These are phyloP conservation scores for Metarhizium brunneum DNA, from an alignment of 2,329 filamentous ascomycete genomes.

Conservation along the genomic window DNA sequence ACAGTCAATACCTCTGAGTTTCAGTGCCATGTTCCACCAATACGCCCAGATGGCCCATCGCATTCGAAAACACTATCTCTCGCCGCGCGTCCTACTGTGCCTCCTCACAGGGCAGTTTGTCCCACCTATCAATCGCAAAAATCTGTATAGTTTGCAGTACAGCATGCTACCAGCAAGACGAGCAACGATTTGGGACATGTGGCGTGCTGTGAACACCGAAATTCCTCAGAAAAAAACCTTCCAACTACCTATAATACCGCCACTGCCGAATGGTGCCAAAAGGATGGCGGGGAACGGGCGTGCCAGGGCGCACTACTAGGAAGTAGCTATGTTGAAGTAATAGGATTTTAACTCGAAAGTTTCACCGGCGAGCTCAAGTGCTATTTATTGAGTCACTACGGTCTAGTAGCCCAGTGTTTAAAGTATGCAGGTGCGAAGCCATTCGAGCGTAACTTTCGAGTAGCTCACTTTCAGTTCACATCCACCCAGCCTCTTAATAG, in stretches of 20 bases:
- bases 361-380: neutral
- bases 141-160: conserved; percentile 93
- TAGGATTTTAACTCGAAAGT: neutral
- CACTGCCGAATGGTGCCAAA: conserved; percentile 21
- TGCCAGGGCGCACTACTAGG: conserved; percentile 11
- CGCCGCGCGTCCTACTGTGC: conserved; percentile 77
- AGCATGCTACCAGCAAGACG: conserved; percentile 86
- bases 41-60: conserved; percentile 92
- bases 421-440: neutral
- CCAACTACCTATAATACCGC: conserved; percentile 23
- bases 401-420: neutral
- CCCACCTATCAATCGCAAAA: conserved; percentile 87
- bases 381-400: neutral
- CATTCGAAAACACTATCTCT: conserved; percentile 91
- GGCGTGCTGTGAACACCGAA: conserved; percentile 57
- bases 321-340: neutral
- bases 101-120: conserved; percentile 87
- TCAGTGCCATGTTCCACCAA: conserved; percentile 92
- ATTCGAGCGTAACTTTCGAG: neutral
- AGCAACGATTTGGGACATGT: conserved; percentile 76
- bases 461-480: neutral
- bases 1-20: conserved; percentile 78
- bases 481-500: neutral
- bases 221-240: conserved; percentile 35
- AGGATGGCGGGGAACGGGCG: conserved; percentile 20